Percentiles rank a stretch among this genome's conserved stretches.
Conservation (phyloP, 768 basidiomycete genomes). For the Punctularia strigosozonata region DNA sequence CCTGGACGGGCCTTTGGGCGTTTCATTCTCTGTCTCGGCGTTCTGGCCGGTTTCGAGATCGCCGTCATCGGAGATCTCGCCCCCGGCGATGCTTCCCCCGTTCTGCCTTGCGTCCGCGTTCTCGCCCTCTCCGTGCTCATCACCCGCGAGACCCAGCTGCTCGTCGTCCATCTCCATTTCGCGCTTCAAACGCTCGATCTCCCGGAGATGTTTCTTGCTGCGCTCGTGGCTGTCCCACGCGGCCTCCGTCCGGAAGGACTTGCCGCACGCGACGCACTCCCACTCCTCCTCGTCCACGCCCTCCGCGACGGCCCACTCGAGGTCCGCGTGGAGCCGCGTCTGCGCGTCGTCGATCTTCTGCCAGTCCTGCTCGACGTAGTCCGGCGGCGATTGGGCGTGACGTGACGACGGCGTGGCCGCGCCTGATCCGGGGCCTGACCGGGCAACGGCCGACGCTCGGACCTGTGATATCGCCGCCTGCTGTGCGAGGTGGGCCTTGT, state of each 20-base stretch:
- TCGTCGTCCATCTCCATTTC: slow-evolving; percentile 73
- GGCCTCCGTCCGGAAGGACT: slow-evolving; percentile 82
- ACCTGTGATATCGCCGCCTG: slow-evolving; percentile 30
- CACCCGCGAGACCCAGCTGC: slow-evolving; percentile 42
- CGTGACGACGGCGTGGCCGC: slow-evolving; percentile 18
- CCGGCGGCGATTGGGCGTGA: slow-evolving; percentile 17
- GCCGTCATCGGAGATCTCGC: too few relatives aligned
- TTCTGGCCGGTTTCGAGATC: too few relatives aligned
- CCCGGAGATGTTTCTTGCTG: slow-evolving; percentile 87
- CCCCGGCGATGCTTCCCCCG: not conserved
- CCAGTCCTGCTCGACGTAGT: slow-evolving; percentile 84
- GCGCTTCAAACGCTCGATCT: slow-evolving; percentile 64
- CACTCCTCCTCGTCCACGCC: slow-evolving; percentile 68
- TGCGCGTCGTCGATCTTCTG: slow-evolving; percentile 43
- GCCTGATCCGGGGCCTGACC: slow-evolving; percentile 14
- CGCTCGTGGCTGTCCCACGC: slow-evolving; percentile 96
- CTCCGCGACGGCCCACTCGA: slow-evolving; percentile 63
- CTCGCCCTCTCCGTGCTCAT: slow-evolving; percentile 9
- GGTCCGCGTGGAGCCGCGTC: slow-evolving; percentile 37
- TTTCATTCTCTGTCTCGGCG: too few relatives aligned
- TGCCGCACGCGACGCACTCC: slow-evolving; percentile 93
- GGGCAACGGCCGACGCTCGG: slow-evolving; percentile 7
- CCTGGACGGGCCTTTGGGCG: too few relatives aligned
- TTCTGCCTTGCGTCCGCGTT: slow-evolving; percentile 4
- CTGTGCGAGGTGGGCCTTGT: slow-evolving; percentile 47